Conservation (phyloP, 768 basidiomycete species). For the Russula sp. region DNA sequence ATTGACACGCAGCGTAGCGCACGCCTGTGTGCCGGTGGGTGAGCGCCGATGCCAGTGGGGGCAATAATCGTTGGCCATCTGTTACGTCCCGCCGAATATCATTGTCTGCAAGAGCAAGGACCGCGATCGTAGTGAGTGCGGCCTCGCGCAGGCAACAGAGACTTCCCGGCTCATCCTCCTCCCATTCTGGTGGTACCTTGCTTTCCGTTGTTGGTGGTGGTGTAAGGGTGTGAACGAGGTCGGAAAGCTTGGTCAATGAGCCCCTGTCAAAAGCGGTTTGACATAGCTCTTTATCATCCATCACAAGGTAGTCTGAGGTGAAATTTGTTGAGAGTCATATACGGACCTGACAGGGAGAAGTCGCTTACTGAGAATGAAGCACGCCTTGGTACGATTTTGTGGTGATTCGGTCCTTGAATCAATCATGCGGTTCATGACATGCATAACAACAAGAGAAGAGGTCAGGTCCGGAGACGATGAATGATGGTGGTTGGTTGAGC, state of each 20-base stretch:
- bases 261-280: conserved; percentile 68
- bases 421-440: conserved; percentile 64
- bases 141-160: conserved; percentile 64
- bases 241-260: conserved; percentile 53
- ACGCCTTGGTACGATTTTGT: conserved; percentile 58
- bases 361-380: conserved; percentile 69
- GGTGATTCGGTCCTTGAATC: conserved; percentile 43
- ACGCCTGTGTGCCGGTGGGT: conserved; percentile 66
- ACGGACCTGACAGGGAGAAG: not conserved
- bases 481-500: conserved; percentile 34
- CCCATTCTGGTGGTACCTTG: conserved; percentile 49
- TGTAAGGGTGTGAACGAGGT: conserved; percentile 53
- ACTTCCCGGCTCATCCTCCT: conserved; percentile 68
- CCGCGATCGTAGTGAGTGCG: conserved; percentile 67
- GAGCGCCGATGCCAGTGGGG: conserved; percentile 53
- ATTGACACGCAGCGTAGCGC: conserved; percentile 84
- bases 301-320: conserved; percentile 58
- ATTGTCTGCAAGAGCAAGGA: conserved; percentile 69
- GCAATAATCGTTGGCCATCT: conserved; percentile 55
- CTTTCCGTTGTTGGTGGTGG: conserved; percentile 37
- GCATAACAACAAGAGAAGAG: conserved; percentile 59
- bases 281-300: conserved; percentile 67
- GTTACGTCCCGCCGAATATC: conserved; percentile 68
- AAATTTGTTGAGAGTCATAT: not conserved
- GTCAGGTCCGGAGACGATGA: conserved; percentile 43